Percentiles rank a stretch among this genome's conserved stretches.
Evolutionary conservation across 2,329 filamentous ascomycete genomes (phyloP).

Genomic region (Fusarium sp.): DNA sequence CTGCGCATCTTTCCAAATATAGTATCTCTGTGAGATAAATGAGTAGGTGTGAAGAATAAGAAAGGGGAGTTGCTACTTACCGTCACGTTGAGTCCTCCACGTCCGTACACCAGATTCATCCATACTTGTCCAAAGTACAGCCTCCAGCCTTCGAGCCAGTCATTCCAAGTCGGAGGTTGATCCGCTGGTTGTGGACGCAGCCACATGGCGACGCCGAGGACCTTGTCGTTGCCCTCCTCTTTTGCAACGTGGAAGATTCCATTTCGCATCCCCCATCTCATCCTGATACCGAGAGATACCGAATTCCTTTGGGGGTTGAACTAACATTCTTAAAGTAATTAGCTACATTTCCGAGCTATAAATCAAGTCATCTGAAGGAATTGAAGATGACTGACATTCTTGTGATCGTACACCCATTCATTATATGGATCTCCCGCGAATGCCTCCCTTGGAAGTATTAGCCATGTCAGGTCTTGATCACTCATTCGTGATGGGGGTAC

Average conservation of each 20-base stretch:
- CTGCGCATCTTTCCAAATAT: constrained; percentile 77
- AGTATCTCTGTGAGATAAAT: constrained; percentile 63
- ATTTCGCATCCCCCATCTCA: constrained; percentile 76
- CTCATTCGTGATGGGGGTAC: neutral
- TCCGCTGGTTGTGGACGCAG: constrained; percentile 64
- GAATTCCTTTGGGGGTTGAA: constrained; percentile 70
- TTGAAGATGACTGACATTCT: constrained; percentile 53
- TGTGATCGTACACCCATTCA: constrained; percentile 70
- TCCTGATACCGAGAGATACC: constrained; percentile 71
- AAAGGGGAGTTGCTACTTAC: constrained; percentile 41
- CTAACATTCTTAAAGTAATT: constrained; percentile 47
- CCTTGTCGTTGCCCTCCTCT: constrained; percentile 62
- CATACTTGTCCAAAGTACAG: constrained; percentile 73
- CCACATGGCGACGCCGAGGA: constrained; percentile 81
- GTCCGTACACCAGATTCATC: constrained; percentile 75
- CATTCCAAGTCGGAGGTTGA: constrained; percentile 66
- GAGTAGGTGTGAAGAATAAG: neutral
- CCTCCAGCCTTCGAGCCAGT: constrained; percentile 72
- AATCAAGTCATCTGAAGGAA: fast-evolving
- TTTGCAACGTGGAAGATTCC: constrained; percentile 77
- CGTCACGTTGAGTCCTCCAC: constrained; percentile 73
- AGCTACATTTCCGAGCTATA: neutral
- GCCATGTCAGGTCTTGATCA: neutral
- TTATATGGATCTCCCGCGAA: constrained; percentile 76
- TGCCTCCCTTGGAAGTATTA: constrained; percentile 54